These are phyloP conservation scores for Polysphondylium violaceum DNA, from an alignment of 78 protist species.

Conservation along the genomic window DNA sequence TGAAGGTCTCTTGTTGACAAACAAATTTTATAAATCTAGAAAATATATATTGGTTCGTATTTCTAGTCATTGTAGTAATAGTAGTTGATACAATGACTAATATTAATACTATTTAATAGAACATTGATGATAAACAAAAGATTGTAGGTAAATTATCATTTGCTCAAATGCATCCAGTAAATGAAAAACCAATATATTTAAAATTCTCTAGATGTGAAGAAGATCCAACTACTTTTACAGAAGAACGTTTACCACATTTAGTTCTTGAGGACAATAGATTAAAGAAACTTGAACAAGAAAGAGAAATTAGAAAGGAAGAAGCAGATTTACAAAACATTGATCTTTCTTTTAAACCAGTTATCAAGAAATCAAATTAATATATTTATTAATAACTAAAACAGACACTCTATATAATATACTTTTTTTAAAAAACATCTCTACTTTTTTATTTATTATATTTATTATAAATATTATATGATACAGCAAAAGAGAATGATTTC, in stretches of 20 bases:
- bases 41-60: constrained; percentile 37
- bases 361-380: constrained; percentile 3
- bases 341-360: constrained; percentile 57
- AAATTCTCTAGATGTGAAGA: constrained; percentile 48
- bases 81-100: neutral
- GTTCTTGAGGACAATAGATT: neutral
- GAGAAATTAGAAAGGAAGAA: neutral
- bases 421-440: no score
- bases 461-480: no score
- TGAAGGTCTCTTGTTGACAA: constrained; percentile 27
- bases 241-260: constrained; percentile 29
- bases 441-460: no score
- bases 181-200: constrained; percentile 41
- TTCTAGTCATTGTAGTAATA: neutral
- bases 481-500: no score
- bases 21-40: constrained; percentile 34
- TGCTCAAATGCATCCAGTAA: constrained; percentile 45
- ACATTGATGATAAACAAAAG: constrained; percentile 51
- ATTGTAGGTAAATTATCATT: constrained; percentile 29
- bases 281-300: neutral
- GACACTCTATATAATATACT: no score
- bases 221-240: constrained; percentile 5
- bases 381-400: neutral
- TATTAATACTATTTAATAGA: constrained; percentile 6
- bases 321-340: constrained; percentile 29